Percentiles rank a stretch among this genome's conserved stretches.
These are phyloP conservation scores for Xylariaceae sp. DNA, from an alignment of 2,329 filamentous ascomycete species.

Conservation along the genomic window DNA sequence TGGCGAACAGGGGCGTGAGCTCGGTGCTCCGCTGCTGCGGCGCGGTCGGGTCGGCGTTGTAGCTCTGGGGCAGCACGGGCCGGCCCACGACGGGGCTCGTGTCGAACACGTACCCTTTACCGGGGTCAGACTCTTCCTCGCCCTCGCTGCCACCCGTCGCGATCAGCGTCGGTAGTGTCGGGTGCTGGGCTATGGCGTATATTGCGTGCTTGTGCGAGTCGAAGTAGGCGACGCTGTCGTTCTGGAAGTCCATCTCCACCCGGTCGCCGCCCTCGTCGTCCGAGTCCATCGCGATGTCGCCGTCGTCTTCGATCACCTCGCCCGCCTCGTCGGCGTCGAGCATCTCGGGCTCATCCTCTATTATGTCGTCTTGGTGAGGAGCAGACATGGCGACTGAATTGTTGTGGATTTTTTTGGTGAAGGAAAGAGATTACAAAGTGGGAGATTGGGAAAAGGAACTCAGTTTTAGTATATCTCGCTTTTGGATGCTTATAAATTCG, in stretches of 20 bases:
- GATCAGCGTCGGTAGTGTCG: slow-evolving; percentile 67
- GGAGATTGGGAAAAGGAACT: neutral
- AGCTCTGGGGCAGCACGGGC: slow-evolving; percentile 72
- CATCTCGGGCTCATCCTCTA: slow-evolving; percentile 61
- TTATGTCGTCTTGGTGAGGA: slow-evolving; percentile 35
- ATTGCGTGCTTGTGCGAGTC: slow-evolving; percentile 86
- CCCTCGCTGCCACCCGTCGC: slow-evolving; percentile 76
- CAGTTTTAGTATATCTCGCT: too few species aligned
- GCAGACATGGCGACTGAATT: slow-evolving; percentile 26
- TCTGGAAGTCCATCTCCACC: slow-evolving; percentile 73
- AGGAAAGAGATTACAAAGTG: neutral
- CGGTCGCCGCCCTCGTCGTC: slow-evolving; percentile 65
- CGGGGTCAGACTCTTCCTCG: slow-evolving; percentile 54
- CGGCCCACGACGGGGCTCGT: slow-evolving; percentile 55
- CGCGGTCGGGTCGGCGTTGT: slow-evolving; percentile 59
- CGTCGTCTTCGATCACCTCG: slow-evolving; percentile 61
- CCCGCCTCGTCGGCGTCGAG: slow-evolving; percentile 71
- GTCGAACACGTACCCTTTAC: slow-evolving; percentile 83
- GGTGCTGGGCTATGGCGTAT: slow-evolving; percentile 93
- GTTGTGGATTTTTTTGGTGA: too few species aligned
- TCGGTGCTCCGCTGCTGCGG: slow-evolving; percentile 48
- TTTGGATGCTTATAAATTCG: neutral
- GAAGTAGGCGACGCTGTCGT: slow-evolving; percentile 91
- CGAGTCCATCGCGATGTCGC: slow-evolving; percentile 77
- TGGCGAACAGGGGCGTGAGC: slow-evolving; percentile 61